phyloP scores from a whole-genome alignment of 768 basidiomycete species.

The Lentinula raphanica region DNA sequence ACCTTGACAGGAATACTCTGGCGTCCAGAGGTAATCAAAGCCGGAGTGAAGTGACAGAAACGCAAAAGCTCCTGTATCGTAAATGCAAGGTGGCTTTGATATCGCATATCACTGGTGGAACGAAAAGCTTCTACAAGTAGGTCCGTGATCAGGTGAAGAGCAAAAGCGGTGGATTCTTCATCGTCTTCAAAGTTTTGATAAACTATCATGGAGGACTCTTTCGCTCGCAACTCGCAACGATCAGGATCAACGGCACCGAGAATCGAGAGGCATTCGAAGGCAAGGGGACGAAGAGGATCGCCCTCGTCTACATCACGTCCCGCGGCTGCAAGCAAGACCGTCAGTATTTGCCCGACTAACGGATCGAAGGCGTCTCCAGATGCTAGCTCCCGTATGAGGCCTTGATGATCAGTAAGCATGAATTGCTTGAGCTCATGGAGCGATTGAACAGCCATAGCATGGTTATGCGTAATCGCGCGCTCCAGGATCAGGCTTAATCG shows the following conservation, averaged over 20 bases:
- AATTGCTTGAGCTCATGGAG: conserved; percentile 71
- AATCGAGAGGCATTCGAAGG: conserved; percentile 88
- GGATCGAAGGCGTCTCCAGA: conserved; percentile 87
- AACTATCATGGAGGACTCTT: conserved; percentile 64
- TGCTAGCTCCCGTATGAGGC: conserved; percentile 55
- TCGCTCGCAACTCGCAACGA: conserved; percentile 64
- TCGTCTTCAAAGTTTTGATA: conserved; percentile 78
- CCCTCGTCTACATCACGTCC: conserved; percentile 75
- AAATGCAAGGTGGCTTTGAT: conserved; percentile 85
- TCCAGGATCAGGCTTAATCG: conserved; percentile 64
- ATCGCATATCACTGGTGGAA: conserved; percentile 89
- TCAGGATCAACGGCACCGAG: conserved; percentile 95
- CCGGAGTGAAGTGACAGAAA: conserved; percentile 80
- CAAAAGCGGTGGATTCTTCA: conserved; percentile 72
- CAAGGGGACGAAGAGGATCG: conserved; percentile 60
- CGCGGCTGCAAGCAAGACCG: conserved; percentile 61
- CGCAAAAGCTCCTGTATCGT: conserved; percentile 87
- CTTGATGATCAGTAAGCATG: conserved; percentile 44
- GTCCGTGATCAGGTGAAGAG: conserved; percentile 78
- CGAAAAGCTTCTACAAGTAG: conserved; percentile 87
- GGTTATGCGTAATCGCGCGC: conserved; percentile 75
- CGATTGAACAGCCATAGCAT: conserved; percentile 68
- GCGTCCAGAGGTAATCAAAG: conserved; percentile 54
- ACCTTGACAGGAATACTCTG: conserved; percentile 58
- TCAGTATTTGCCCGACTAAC: conserved; percentile 61